Evolutionary conservation across 1,284 basidiomycete species (phyloP).

Genomic region (Heliocybe sulcata): DNA sequence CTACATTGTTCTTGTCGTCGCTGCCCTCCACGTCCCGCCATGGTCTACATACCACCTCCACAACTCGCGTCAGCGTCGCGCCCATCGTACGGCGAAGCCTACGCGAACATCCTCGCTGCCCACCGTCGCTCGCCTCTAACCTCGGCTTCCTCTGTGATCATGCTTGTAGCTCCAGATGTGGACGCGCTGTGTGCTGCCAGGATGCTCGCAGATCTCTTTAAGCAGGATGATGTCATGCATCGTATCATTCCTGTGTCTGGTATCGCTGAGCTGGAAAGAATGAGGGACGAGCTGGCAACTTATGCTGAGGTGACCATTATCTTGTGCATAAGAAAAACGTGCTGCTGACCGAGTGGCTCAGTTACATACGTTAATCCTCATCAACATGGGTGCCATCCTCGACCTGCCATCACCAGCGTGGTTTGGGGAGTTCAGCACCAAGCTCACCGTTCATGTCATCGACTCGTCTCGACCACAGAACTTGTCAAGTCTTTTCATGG

Average conservation of each 20-base stretch:
- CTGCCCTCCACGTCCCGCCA: constrained; percentile 15
- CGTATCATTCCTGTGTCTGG: constrained; percentile 90
- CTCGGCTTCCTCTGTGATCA: constrained; percentile 75
- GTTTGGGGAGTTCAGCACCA: constrained; percentile 63
- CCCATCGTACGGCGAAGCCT: constrained; percentile 75
- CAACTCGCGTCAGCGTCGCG: constrained; percentile 48
- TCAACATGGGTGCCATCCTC: constrained; percentile 90
- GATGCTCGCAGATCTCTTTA: constrained; percentile 87
- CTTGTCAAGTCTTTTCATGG: constrained; percentile 82
- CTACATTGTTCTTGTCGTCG: background rate
- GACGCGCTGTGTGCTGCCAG: constrained; percentile 86
- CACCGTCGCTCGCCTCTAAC: constrained; percentile 71
- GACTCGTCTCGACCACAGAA: constrained; percentile 93
- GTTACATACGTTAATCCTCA: constrained; percentile 86
- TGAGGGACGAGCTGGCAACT: constrained; percentile 60
- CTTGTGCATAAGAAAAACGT: no score
- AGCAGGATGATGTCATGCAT: constrained; percentile 91
- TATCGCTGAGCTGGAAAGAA: constrained; percentile 63
- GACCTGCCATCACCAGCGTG: constrained; percentile 71
- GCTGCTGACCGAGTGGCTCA: no score
- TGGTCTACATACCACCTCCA: constrained; percentile 69
- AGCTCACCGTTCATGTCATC: constrained; percentile 82
- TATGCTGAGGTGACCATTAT: constrained; percentile 59
- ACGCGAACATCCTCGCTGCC: constrained; percentile 64
- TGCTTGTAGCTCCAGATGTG: constrained; percentile 85